Conservation (phyloP, 2,329 filamentous ascomycete genomes). For the Trichophyton mentagrophytes region DNA sequence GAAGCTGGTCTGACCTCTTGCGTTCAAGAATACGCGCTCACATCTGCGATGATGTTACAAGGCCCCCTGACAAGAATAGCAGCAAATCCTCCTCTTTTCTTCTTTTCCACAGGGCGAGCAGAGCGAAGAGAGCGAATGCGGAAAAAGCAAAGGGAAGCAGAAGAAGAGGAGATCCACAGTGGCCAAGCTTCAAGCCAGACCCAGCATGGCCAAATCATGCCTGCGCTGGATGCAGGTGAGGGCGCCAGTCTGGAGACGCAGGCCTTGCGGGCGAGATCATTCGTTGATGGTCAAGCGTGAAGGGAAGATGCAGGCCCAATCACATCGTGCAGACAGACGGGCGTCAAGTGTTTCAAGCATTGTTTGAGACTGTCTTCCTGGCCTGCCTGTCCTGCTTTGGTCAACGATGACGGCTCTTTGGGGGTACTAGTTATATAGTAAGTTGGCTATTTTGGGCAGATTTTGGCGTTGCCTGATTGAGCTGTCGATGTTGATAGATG, state of each 20-base stretch:
- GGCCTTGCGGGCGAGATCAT: neutral
- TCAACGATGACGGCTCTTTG: neutral
- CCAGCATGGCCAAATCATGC: neutral
- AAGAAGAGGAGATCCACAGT: neutral
- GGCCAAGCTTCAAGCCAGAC: neutral
- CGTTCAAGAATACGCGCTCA: slow-evolving; percentile 5
- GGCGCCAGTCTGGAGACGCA: slow-evolving; percentile 1
- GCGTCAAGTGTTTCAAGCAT: slow-evolving; percentile 3
- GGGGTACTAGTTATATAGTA: neutral
- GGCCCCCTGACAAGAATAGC: slow-evolving; percentile 5
- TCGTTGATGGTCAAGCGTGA: neutral
- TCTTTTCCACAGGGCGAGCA: neutral
- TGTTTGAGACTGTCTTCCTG: neutral
- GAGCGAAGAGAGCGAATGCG: neutral
- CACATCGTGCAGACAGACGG: neutral
- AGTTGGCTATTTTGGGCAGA: no score
- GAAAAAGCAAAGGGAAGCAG: neutral
- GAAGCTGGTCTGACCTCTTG: neutral
- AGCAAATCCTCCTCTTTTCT: neutral
- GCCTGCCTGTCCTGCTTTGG: neutral
- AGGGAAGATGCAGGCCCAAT: slow-evolving; percentile 1
- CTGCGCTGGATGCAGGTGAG: neutral
- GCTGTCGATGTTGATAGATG: no score
- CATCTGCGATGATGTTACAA: slow-evolving; percentile 3
- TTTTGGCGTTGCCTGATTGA: no score